Percentiles rank a stretch among this genome's conserved stretches.
phyloP scores from a whole-genome alignment of 495 filamentous ascomycete species.

The Aspergillus steynii region DNA sequence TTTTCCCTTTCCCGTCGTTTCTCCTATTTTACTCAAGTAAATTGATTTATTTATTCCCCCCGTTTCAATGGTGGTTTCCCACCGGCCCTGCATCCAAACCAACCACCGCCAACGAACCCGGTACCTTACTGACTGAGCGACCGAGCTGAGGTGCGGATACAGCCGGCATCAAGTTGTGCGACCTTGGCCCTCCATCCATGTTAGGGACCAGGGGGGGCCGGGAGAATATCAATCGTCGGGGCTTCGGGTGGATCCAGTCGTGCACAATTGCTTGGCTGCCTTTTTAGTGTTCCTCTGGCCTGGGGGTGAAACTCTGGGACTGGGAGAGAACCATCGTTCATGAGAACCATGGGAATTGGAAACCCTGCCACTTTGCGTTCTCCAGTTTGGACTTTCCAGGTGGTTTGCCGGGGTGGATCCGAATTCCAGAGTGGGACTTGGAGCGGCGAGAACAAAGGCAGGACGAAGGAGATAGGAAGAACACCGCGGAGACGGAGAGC shows the following conservation, averaged over 20 bases:
- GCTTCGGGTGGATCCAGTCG: slow-evolving; percentile 6
- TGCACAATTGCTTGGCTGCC: slow-evolving; percentile 9
- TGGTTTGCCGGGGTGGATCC: neutral
- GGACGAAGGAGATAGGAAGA: neutral
- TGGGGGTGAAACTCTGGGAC: neutral
- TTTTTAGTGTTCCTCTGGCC: neutral
- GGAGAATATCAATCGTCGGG: slow-evolving; percentile 9
- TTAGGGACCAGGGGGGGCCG: slow-evolving; percentile 1
- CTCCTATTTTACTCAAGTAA: slow-evolving; percentile 11
- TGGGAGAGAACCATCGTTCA: slow-evolving; percentile 9
- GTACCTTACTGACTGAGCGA: neutral
- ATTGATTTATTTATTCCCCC: too few species aligned
- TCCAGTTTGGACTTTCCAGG: neutral
- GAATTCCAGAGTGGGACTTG: neutral
- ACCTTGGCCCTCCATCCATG: slow-evolving; percentile 1
- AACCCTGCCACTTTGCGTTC: neutral
- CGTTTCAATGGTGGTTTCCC: too few species aligned
- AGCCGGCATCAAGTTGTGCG: neutral
- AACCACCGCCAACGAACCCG: neutral
- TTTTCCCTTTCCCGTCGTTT: slow-evolving; percentile 8
- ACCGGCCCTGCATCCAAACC: too few species aligned
- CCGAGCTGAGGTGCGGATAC: neutral
- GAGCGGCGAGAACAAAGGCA: neutral
- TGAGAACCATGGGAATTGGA: slow-evolving; percentile 8
- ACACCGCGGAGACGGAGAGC: neutral